Evolutionary conservation across 108 stramenopile species (phyloP).

Genomic region (Fistulifera solaris): DNA sequence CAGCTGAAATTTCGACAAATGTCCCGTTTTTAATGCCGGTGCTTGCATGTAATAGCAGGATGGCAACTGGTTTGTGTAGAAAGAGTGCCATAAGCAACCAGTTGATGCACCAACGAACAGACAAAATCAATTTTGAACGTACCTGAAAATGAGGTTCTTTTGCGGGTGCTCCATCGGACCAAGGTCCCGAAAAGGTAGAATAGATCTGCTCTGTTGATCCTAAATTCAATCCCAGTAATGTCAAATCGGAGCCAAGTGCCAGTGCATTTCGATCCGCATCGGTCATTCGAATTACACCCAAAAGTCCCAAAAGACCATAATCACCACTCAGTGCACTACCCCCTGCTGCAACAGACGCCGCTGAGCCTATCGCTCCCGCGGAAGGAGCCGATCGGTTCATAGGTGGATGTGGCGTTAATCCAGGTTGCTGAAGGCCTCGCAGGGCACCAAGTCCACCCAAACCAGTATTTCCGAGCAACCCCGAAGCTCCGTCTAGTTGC

Average conservation of each 20-base stretch:
- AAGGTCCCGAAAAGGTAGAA: slow-evolving; percentile 90
- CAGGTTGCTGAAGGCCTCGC: slow-evolving; percentile 16
- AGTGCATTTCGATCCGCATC: slow-evolving; percentile 90
- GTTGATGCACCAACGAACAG: slow-evolving; percentile 1
- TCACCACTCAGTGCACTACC: slow-evolving; percentile 80
- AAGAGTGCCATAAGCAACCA: background rate
- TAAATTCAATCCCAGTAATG: slow-evolving; percentile 90
- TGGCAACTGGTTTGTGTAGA: slow-evolving; percentile 52
- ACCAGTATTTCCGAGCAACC: slow-evolving; percentile 25
- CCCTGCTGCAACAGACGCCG: slow-evolving; percentile 19
- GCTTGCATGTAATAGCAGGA: slow-evolving; percentile 95
- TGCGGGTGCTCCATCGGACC: slow-evolving; percentile 70
- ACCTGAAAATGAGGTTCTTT: slow-evolving; percentile 92
- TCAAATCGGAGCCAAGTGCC: slow-evolving; percentile 93
- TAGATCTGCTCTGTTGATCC: slow-evolving; percentile 88
- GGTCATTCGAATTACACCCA: slow-evolving; percentile 94
- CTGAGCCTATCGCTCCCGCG: slow-evolving; percentile 9
- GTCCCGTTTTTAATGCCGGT: slow-evolving; percentile 81
- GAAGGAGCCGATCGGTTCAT: background rate
- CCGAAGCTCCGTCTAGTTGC: slow-evolving; percentile 26
- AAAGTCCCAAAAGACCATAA: slow-evolving; percentile 88
- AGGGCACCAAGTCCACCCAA: slow-evolving; percentile 26
- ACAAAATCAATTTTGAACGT: slow-evolving; percentile 7
- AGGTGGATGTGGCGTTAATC: slow-evolving; percentile 10
- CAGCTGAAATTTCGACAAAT: slow-evolving; percentile 91